Evolutionary conservation across 2,329 filamentous ascomycete genomes (phyloP).

Genomic region (Seiridium cupressi): DNA sequence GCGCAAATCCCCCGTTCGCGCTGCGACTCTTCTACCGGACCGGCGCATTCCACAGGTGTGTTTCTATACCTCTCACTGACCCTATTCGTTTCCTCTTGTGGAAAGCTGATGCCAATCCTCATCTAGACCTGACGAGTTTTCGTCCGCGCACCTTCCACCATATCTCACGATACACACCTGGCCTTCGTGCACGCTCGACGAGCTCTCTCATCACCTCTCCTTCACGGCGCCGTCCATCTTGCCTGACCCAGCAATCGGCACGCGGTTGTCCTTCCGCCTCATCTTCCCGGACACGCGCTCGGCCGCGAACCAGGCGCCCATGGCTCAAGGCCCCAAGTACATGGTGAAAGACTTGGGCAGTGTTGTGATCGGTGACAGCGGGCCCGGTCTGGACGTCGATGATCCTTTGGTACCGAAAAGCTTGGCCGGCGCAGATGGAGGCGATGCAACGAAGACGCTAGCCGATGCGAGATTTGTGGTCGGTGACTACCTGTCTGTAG

Average conservation of each 20-base stretch:
- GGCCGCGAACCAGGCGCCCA: slow-evolving; percentile 27
- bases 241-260: slow-evolving; percentile 73
- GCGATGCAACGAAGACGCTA: slow-evolving; percentile 63
- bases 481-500: slow-evolving; percentile 84
- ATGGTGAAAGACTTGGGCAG: slow-evolving; percentile 79
- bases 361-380: slow-evolving; percentile 68
- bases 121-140: slow-evolving; percentile 69
- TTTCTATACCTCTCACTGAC: no score
- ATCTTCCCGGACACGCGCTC: slow-evolving; percentile 60
- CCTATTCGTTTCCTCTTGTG: no score
- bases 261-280: slow-evolving; percentile 82
- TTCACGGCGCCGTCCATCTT: slow-evolving; percentile 64
- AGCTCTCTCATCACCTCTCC: slow-evolving; percentile 76
- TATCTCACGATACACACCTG: slow-evolving; percentile 84
- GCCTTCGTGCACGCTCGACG: slow-evolving; percentile 75
- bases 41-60: slow-evolving; percentile 68
- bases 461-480: slow-evolving; percentile 78
- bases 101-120: background rate
- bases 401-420: slow-evolving; percentile 27
- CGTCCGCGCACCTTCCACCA: slow-evolving; percentile 55
- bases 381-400: slow-evolving; percentile 33
- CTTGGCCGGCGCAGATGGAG: slow-evolving; percentile 18
- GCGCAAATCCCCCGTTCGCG: slow-evolving; percentile 76
- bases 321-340: slow-evolving; percentile 50
- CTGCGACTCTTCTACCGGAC: slow-evolving; percentile 81